Base-by-base conservation (phyloP, 2,329 filamentous ascomycete genomes). In the Ophiocordyceps polyrhachis-furcata region DNA sequence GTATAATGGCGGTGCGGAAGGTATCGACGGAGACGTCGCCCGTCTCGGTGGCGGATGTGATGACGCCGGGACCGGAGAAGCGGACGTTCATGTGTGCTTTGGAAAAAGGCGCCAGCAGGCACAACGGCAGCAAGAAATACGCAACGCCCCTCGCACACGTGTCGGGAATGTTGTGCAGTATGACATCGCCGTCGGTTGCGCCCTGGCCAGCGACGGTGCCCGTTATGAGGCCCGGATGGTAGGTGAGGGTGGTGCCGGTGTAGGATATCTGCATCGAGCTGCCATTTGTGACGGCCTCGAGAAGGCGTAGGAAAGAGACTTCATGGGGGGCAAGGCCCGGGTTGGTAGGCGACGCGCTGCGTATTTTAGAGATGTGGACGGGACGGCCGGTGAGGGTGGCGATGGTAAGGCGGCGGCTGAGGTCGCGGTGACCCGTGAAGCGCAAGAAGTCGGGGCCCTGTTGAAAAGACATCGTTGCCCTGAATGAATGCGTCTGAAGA, bases 221-320 rank as follows among this genome's bases (percentile, higher is more conserved):
- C 0, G 86, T 91, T 55, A 98, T 93, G 38, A 98, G 70, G 32
- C 91, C 91, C 0, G 91, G 91, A 51, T 84, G 82, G 65, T 93
- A 98, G 35, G 88, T 81, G 46, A 98, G 75, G 1, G 86, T 88
- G 0, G 91, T 96, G 58, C 91, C 91, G 1, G 87, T 95, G 66
- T 93, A 91, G 12, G 87, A 94, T 53, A 98, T 94, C 57, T 95
- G 88, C 66, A 96, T 86, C 46, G 83, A 79, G 47, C 83, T 84
- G 64, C 91, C 91, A 69, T 98, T 98, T 57, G 91, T 98, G 55
- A 98, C 73, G 52, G 85, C 75, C 62, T 96, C 91, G 57, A 98
- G 79, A 17, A 98, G 82, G 46, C 91, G 88, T 29, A 98, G 74
- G 62, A 98, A 89, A 42, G 91, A 96, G 55, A 96, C 80, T 65